These are phyloP conservation scores for Colletotrichum noveboracense DNA, from an alignment of 2,329 filamentous ascomycete genomes.

Conservation along the genomic window DNA sequence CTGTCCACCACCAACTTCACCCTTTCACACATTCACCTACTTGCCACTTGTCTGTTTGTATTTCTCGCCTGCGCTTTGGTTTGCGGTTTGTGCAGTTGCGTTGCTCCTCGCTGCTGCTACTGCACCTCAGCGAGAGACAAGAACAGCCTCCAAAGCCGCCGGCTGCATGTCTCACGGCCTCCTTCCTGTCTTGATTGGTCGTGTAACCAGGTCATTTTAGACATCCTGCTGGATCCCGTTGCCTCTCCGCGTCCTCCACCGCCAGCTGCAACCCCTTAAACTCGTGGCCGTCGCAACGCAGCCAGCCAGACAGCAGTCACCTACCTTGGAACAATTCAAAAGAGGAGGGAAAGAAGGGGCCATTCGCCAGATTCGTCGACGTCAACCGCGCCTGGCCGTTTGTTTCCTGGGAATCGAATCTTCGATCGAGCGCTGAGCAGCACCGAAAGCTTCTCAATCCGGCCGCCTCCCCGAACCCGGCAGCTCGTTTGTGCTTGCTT, in stretches of 20 bases:
- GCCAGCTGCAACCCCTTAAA: slow-evolving; percentile 17
- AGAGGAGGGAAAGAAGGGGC: slow-evolving; percentile 14
- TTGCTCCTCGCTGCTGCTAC: background rate
- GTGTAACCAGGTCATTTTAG: background rate
- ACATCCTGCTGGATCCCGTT: slow-evolving; percentile 4
- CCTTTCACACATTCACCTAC: background rate
- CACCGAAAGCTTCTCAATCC: background rate
- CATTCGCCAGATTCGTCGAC: background rate
- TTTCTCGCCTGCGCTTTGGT: background rate
- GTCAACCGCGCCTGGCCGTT: background rate
- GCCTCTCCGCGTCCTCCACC: background rate
- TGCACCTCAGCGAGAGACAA: slow-evolving; percentile 21
- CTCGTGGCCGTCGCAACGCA: slow-evolving; percentile 1
- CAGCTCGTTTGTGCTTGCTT: background rate
- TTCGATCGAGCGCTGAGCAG: background rate
- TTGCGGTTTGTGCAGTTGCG: background rate
- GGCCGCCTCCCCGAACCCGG: slow-evolving; percentile 7
- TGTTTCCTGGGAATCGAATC: background rate
- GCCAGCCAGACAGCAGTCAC: background rate
- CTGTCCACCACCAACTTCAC: background rate
- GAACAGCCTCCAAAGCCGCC: background rate
- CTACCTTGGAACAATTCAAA: background rate
- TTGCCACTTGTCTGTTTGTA: background rate
- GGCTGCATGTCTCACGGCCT: slow-evolving; percentile 13
- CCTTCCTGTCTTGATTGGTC: slow-evolving; percentile 2